Evolutionary conservation across 306 rosid genomes (phyloP).

Genomic region (Prinsepia uniflora): DNA sequence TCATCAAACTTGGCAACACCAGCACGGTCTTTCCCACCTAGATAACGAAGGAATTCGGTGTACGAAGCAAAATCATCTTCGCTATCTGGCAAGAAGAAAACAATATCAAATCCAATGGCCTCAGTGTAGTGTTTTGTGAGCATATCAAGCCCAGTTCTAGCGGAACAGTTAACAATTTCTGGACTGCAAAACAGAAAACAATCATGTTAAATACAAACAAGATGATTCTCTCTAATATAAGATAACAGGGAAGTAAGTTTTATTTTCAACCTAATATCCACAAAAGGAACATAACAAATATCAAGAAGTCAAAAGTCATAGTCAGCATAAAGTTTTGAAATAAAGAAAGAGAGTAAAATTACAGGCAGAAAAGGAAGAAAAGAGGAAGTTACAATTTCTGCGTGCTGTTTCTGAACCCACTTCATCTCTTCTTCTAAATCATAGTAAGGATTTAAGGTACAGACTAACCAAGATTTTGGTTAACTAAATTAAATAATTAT

Average conservation of each 20-base stretch:
- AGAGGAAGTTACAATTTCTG: background rate
- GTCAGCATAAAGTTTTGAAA: background rate
- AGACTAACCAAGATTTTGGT: background rate
- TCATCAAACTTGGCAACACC: conserved; percentile 96
- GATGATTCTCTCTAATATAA: background rate
- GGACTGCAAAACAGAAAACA: conserved; percentile 68
- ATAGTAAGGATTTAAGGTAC: background rate
- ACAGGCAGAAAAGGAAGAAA: background rate
- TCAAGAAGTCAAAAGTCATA: background rate
- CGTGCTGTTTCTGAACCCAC: background rate
- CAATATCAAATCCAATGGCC: conserved; percentile 84
- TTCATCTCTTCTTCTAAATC: background rate
- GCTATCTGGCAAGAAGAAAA: conserved; percentile 95
- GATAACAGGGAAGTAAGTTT: background rate
- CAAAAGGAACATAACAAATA: background rate
- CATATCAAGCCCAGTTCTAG: conserved; percentile 96
- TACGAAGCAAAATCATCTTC: conserved; percentile 99
- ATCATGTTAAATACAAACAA: conserved; percentile 12
- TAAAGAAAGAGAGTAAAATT: background rate
- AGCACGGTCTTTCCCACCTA: conserved; percentile 89
- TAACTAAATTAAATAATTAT: background rate
- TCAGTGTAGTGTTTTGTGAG: conserved; percentile 87
- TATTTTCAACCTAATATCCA: background rate
- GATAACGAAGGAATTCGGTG: conserved; percentile 91
- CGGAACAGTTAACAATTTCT: conserved; percentile 90